Conservation (phyloP, 2,329 filamentous ascomycete genomes). For the Fusarium fujikuroi region DNA sequence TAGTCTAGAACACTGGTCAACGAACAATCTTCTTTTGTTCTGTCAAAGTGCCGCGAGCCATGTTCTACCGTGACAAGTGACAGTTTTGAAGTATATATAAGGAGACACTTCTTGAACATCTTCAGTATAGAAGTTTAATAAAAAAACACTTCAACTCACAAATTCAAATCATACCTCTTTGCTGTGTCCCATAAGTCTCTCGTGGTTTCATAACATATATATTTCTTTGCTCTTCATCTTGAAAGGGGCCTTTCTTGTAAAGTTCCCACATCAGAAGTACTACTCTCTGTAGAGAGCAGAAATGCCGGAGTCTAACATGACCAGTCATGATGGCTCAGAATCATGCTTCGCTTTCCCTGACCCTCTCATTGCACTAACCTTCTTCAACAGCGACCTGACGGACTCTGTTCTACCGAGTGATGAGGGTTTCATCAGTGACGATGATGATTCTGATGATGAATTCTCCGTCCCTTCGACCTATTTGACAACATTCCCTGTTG, state of each 20-base stretch:
- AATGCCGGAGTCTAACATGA: not conserved
- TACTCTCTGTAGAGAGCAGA: not conserved
- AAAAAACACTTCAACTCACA: not conserved
- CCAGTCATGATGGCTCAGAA: not conserved
- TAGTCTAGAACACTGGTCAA: not conserved
- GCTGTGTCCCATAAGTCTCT: not conserved
- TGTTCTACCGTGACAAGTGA: not conserved
- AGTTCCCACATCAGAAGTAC: not conserved
- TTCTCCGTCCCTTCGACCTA: not conserved
- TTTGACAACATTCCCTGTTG: not conserved
- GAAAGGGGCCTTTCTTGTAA: not conserved
- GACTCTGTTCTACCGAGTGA: constrained; percentile 4
- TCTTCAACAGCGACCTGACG: constrained; percentile 23
- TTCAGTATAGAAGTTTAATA: not conserved
- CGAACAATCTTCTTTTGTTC: not conserved
- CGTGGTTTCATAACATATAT: not conserved
- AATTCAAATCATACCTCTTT: not conserved
- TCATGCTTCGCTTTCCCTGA: constrained; percentile 11
- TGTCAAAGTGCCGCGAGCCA: not conserved
- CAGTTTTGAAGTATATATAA: not conserved
- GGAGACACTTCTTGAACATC: not conserved
- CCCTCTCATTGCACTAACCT: not conserved
- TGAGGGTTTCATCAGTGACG: not conserved
- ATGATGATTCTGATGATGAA: not conserved
- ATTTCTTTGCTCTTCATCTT: not conserved